Percentiles rank a stretch among this genome's conserved stretches.
Conservation (phyloP, 305 asterid species). For the Fraxinus baroniana region DNA sequence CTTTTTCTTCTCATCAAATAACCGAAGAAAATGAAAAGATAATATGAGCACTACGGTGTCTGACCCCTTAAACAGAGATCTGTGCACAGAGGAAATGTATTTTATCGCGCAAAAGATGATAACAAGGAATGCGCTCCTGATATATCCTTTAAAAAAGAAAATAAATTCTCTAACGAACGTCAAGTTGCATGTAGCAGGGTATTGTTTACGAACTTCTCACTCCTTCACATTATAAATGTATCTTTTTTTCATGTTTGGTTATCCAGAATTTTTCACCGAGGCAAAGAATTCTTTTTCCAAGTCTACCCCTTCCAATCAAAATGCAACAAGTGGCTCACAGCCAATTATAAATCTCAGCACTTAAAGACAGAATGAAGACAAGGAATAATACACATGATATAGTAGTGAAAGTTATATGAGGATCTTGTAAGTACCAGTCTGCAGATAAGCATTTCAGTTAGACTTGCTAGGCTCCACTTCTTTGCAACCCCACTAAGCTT, state of each 20-base stretch:
- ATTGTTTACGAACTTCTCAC: neutral
- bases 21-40: neutral
- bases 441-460: conserved; percentile 69
- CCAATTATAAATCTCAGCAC: neutral
- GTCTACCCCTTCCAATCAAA: conserved; percentile 5
- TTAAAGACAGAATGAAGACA: neutral
- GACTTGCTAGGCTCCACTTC: conserved; percentile 78
- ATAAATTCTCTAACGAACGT: neutral
- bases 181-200: neutral
- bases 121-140: neutral
- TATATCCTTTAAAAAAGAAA: neutral
- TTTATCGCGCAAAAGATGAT: neutral
- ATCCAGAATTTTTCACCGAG: neutral
- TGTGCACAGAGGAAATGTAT: neutral
- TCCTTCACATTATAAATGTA: neutral
- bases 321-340: conserved; percentile 4
- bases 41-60: neutral
- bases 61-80: neutral
- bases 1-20: neutral
- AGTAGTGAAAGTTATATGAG: conserved; percentile 5
- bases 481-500: conserved; percentile 62
- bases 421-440: conserved; percentile 53
- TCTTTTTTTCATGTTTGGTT: neutral
- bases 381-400: neutral
- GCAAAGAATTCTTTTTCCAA: neutral